These are phyloP conservation scores for Clitopilus hobsonii DNA, from an alignment of 768 basidiomycete genomes.

Conservation along the genomic window DNA sequence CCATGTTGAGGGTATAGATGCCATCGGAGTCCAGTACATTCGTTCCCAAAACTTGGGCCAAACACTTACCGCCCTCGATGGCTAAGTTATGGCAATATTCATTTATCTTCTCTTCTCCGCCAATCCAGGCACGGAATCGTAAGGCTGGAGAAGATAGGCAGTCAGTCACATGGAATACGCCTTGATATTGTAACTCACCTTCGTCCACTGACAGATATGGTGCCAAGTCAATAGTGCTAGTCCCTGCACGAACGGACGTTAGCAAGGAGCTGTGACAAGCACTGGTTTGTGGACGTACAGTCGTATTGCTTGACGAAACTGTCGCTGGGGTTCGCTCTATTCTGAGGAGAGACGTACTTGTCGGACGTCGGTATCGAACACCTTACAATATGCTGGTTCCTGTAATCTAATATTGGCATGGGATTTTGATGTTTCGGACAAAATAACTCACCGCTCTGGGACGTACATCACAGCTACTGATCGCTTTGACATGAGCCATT, in stretches of 20 bases:
- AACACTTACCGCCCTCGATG: slow-evolving; percentile 52
- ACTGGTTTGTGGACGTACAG: no score
- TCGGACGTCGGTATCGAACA: slow-evolving; percentile 55
- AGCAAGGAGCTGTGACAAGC: no score
- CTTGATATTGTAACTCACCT: slow-evolving; percentile 29
- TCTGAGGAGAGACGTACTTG: slow-evolving; percentile 41
- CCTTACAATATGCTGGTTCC: slow-evolving; percentile 61
- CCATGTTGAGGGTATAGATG: slow-evolving; percentile 68
- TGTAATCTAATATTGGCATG: slow-evolving; percentile 14
- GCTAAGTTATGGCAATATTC: slow-evolving; percentile 69
- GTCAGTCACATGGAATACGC: neutral
- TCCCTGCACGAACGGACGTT: slow-evolving; percentile 38
- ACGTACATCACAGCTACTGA: slow-evolving; percentile 47
- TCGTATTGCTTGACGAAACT: slow-evolving; percentile 42
- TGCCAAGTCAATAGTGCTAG: slow-evolving; percentile 54
- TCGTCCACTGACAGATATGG: slow-evolving; percentile 51
- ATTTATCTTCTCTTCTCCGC: slow-evolving; percentile 72
- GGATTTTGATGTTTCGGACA: neutral
- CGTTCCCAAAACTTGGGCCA: slow-evolving; percentile 62
- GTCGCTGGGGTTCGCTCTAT: slow-evolving; percentile 20
- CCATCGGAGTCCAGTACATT: slow-evolving; percentile 49
- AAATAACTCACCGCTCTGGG: slow-evolving; percentile 19
- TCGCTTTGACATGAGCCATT: slow-evolving; percentile 64
- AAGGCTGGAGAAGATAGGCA: slow-evolving; percentile 38
- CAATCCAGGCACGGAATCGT: slow-evolving; percentile 67